Conservation (phyloP, 352 stramenopile genomes). For the Phytophthora multivora region DNA sequence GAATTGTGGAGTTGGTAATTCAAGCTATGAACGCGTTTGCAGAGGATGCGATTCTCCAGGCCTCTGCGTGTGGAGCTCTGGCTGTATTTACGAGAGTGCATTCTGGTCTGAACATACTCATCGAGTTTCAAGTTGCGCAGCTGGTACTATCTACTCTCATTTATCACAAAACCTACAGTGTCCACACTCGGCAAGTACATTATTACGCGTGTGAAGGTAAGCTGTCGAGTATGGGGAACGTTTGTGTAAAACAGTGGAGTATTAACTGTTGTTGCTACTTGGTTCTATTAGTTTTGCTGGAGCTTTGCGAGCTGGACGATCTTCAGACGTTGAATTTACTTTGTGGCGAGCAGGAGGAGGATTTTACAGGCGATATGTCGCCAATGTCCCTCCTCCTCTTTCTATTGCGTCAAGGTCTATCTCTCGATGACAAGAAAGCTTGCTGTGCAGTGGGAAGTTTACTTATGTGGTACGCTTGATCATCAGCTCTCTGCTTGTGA, state of each 20-base stretch:
- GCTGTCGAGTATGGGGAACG: not conserved
- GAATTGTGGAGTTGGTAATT: slow-evolving; percentile 58
- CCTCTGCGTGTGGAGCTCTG: slow-evolving; percentile 72
- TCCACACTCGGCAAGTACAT: slow-evolving; percentile 84
- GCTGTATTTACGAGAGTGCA: slow-evolving; percentile 74
- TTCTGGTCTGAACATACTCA: slow-evolving; percentile 50
- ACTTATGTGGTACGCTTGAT: slow-evolving; percentile 61
- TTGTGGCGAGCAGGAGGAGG: slow-evolving; percentile 43
- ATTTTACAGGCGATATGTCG: slow-evolving; percentile 49
- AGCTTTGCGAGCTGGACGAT: slow-evolving; percentile 76
- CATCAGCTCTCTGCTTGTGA: too few species aligned
- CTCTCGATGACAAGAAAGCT: slow-evolving; percentile 83
- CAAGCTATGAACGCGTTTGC: slow-evolving; percentile 68
- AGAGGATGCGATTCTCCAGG: slow-evolving; percentile 83
- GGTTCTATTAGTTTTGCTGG: slow-evolving; percentile 52
- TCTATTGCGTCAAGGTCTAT: slow-evolving; percentile 69
- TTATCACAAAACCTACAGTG: slow-evolving; percentile 82
- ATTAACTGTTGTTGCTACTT: slow-evolving; percentile 3
- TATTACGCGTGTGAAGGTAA: slow-evolving; percentile 84
- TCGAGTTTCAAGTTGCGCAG: slow-evolving; percentile 59
- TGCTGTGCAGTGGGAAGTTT: slow-evolving; percentile 75
- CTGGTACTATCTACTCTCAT: slow-evolving; percentile 72
- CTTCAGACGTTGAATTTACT: slow-evolving; percentile 55
- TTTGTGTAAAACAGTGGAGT: not conserved
- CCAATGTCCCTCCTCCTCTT: slow-evolving; percentile 76